A percentile compares a stretch with the other conserved stretches of the same genome.
Evolutionary conservation across 768 basidiomycete genomes (phyloP).

Genomic region (Botryobasidium botryosum): DNA sequence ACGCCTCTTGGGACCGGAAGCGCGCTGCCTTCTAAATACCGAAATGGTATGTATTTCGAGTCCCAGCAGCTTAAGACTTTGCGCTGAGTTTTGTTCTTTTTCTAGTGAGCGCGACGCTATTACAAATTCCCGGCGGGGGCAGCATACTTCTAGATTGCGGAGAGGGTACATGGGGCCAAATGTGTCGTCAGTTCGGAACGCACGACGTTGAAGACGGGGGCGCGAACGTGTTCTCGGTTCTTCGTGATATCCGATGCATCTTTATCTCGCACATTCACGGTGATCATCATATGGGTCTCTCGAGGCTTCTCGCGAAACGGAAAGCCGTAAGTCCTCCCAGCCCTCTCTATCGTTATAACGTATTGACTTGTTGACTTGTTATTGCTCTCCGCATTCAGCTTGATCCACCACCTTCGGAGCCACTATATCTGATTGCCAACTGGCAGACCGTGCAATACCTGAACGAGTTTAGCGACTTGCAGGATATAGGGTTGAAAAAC

Average conservation of each 20-base stretch:
- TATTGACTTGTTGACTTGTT: background rate
- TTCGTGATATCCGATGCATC: constrained; percentile 59
- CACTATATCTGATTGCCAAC: constrained; percentile 54
- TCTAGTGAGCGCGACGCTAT: constrained; percentile 56
- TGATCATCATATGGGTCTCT: constrained; percentile 80
- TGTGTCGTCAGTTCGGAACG: constrained; percentile 57
- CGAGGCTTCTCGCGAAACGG: constrained; percentile 55
- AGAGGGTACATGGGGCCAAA: constrained; percentile 86
- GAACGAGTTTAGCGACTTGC: constrained; percentile 50
- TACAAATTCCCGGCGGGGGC: constrained; percentile 56
- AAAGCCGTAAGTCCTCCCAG: constrained; percentile 32
- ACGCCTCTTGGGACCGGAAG: constrained; percentile 81
- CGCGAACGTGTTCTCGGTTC: constrained; percentile 19
- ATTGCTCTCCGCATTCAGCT: constrained; percentile 28
- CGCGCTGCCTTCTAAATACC: constrained; percentile 65
- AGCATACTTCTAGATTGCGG: constrained; percentile 76
- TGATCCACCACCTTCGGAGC: constrained; percentile 37
- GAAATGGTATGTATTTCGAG: constrained; percentile 51
- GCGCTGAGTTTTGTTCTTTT: background rate
- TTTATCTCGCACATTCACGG: constrained; percentile 84
- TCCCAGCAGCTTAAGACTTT: background rate
- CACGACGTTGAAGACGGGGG: background rate
- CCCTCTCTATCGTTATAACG: background rate
- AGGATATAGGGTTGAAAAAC: constrained; percentile 45
- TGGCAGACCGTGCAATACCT: constrained; percentile 46